Evolutionary conservation across 441 rosid genomes (phyloP).

Genomic region (Gossypium davidsonii): DNA sequence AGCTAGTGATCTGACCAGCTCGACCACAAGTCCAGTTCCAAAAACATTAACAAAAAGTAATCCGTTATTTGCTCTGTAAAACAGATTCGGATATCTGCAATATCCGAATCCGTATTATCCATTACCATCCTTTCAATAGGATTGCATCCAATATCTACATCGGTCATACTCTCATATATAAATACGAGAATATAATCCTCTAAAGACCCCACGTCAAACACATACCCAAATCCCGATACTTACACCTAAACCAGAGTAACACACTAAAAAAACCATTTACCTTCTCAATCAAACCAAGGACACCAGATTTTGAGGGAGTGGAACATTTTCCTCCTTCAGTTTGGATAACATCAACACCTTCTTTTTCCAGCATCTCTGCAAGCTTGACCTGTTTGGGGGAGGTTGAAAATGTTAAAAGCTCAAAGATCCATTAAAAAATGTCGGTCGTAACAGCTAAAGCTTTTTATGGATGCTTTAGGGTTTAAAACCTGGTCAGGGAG

Average conservation of each 20-base stretch:
- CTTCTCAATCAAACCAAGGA: conserved; percentile 63
- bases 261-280: conserved; percentile 20
- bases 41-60: too few relatives aligned
- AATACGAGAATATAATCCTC: background rate
- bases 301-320: conserved; percentile 47
- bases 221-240: background rate
- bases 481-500: conserved; percentile 53
- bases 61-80: too few relatives aligned
- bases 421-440: background rate
- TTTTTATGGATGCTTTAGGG: background rate
- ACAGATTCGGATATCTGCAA: too few relatives aligned
- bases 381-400: conserved; percentile 43
- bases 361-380: conserved; percentile 52
- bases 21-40: too few relatives aligned
- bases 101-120: too few relatives aligned
- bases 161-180: background rate
- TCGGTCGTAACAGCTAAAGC: background rate
- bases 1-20: too few relatives aligned
- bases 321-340: conserved; percentile 67
- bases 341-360: conserved; percentile 59
- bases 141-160: background rate
- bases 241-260: background rate
- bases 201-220: background rate
- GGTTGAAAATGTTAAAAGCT: background rate
- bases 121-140: too few relatives aligned